These are phyloP conservation scores for Orbilia oligospora DNA, from an alignment of 2,329 filamentous ascomycete species.

Conservation along the genomic window DNA sequence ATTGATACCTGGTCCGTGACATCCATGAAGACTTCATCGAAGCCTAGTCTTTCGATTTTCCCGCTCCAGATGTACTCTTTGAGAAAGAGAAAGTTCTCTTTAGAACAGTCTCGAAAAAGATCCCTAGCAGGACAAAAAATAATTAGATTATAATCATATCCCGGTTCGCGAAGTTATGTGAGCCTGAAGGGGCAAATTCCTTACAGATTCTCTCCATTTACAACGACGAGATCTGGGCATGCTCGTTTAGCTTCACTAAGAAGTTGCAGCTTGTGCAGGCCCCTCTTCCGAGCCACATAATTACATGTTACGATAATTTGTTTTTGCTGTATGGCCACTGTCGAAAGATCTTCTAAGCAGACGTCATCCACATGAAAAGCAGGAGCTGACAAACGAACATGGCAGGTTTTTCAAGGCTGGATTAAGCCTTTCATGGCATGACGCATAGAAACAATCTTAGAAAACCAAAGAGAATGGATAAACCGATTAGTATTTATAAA, in stretches of 20 bases:
- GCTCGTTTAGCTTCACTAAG: slow-evolving; percentile 83
- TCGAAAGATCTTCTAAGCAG: slow-evolving; percentile 64
- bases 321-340: slow-evolving; percentile 91
- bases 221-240: slow-evolving; percentile 87
- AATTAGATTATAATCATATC: no score
- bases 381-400: slow-evolving; percentile 27
- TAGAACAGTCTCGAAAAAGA: slow-evolving; percentile 87
- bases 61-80: slow-evolving; percentile 81
- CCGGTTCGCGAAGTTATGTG: no score
- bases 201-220: slow-evolving; percentile 86
- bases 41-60: slow-evolving; percentile 84
- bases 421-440: slow-evolving; percentile 55
- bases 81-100: slow-evolving; percentile 81
- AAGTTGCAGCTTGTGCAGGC: slow-evolving; percentile 85
- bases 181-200: neutral
- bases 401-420: slow-evolving; percentile 50
- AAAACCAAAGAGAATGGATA: slow-evolving; percentile 10
- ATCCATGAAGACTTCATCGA: slow-evolving; percentile 91
- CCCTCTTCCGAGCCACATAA: slow-evolving; percentile 84
- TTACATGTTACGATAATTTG: slow-evolving; percentile 94
- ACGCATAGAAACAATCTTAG: slow-evolving; percentile 59
- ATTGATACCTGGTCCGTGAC: slow-evolving; percentile 77
- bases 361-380: neutral
- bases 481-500: neutral
- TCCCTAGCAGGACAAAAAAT: slow-evolving; percentile 64